These are phyloP conservation scores for Sporothrix euskadiensis DNA, from an alignment of 2,329 filamentous ascomycete genomes.

Conservation along the genomic window DNA sequence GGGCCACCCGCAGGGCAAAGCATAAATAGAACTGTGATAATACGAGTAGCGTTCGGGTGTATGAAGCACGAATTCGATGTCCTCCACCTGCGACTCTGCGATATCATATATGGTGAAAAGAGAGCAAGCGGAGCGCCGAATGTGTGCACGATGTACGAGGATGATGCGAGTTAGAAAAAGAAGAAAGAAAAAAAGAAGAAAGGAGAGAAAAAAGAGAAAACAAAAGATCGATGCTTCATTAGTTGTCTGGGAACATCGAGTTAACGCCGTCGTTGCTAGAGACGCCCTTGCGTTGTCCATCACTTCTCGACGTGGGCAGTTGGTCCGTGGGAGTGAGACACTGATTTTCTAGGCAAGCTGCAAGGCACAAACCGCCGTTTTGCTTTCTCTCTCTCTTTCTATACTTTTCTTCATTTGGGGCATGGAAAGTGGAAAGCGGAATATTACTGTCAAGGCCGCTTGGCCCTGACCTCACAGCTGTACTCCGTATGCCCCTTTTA, in stretches of 20 bases:
- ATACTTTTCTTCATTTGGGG: not conserved
- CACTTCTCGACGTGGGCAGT: not conserved
- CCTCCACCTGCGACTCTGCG: no score
- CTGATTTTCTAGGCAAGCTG: not conserved
- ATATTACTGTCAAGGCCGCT: no score
- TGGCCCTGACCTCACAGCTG: not conserved
- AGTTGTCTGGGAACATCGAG: not conserved
- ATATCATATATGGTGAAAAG: not conserved
- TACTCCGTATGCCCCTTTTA: not conserved
- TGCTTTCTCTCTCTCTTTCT: not conserved
- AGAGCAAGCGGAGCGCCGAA: not conserved
- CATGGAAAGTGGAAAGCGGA: not conserved
- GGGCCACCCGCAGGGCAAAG: not conserved
- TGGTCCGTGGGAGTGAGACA: not conserved
- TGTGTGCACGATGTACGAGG: not conserved
- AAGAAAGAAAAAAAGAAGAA: not conserved
- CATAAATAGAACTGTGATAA: no score
- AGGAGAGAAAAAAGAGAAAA: no score
- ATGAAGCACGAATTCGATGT: no score
- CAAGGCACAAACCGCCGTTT: not conserved
- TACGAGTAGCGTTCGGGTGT: not conserved
- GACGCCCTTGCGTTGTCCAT: conserved; percentile 10
- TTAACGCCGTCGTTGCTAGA: not conserved
- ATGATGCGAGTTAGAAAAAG: not conserved
- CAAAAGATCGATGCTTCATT: not conserved